Evolutionary conservation across 331 rosid species (phyloP).

Genomic region (Acacia pycnantha): DNA sequence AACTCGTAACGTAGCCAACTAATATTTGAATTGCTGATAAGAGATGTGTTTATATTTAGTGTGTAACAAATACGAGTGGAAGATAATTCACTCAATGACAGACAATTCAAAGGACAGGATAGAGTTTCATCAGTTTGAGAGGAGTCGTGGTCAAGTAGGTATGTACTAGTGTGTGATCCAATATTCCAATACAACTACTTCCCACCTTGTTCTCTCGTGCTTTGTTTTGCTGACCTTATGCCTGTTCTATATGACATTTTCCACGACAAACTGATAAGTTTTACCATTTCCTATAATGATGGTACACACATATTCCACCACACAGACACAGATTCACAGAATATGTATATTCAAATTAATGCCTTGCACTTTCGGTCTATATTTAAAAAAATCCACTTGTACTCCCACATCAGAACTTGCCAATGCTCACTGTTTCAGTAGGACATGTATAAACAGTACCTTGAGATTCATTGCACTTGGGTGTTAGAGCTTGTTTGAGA

Average conservation of each 20-base stretch:
- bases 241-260: not conserved
- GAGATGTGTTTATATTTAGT: too few relatives aligned
- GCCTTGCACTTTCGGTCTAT: constrained; percentile 37
- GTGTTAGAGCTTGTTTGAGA: too few relatives aligned
- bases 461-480: not conserved
- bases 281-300: constrained; percentile 30
- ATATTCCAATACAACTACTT: constrained; percentile 2
- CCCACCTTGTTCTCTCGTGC: not conserved
- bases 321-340: not conserved
- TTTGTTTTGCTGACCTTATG: not conserved
- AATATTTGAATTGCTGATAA: too few relatives aligned
- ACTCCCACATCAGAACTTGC: constrained; percentile 30
- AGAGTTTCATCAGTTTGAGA: not conserved
- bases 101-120: not conserved
- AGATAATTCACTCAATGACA: too few relatives aligned
- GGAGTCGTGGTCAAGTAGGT: not conserved
- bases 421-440: not conserved
- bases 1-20: too few relatives aligned
- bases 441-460: not conserved
- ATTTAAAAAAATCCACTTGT: constrained; percentile 31
- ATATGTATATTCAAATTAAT: constrained; percentile 20
- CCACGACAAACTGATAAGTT: not conserved
- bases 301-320: constrained; percentile 52
- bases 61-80: too few relatives aligned
- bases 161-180: not conserved